phyloP scores from a whole-genome alignment of 495 filamentous ascomycete genomes.

The Penicillium waksmanii region DNA sequence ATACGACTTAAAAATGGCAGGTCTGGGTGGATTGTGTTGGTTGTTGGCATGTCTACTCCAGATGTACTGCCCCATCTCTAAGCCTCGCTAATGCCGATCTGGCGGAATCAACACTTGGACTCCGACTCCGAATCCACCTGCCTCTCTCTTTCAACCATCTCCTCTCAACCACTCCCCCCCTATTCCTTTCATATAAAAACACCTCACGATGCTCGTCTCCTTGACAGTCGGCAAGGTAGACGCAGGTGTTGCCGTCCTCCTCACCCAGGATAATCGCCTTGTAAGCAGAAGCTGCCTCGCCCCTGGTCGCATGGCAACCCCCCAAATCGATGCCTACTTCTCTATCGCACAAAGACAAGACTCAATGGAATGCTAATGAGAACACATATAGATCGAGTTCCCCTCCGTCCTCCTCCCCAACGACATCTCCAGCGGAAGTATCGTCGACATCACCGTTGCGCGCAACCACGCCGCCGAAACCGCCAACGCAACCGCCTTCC shows the following conservation, averaged over 20 bases:
- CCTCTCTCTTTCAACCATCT: conserved; percentile 13
- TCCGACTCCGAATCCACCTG: conserved; percentile 9
- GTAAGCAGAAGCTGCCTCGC: conserved; percentile 62
- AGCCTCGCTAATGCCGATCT: conserved; percentile 39
- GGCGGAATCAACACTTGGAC: conserved; percentile 29
- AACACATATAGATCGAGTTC: conserved; percentile 81
- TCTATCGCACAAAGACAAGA: background rate
- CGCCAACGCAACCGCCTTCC: conserved; percentile 72
- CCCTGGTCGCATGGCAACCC: conserved; percentile 23
- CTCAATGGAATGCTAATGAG: conserved; percentile 13
- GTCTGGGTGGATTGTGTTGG: no score
- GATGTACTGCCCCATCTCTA: conserved; percentile 23
- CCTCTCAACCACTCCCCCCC: conserved; percentile 19
- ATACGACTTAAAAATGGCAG: background rate
- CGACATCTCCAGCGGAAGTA: conserved; percentile 91
- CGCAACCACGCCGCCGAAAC: conserved; percentile 82
- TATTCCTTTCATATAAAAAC: background rate
- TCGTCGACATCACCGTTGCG: conserved; percentile 95
- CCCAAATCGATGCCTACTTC: no score
- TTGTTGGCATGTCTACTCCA: background rate
- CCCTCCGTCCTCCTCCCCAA: conserved; percentile 95
- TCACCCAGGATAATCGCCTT: conserved; percentile 95
- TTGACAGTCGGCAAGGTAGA: conserved; percentile 99
- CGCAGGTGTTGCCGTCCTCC: conserved; percentile 93
- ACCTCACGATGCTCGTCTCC: conserved; percentile 82